Evolutionary conservation across 2,329 filamentous ascomycete genomes (phyloP), one percentile per base, ranked within the genome.

Genomic region (Hirsutella thompsonii): DNA sequence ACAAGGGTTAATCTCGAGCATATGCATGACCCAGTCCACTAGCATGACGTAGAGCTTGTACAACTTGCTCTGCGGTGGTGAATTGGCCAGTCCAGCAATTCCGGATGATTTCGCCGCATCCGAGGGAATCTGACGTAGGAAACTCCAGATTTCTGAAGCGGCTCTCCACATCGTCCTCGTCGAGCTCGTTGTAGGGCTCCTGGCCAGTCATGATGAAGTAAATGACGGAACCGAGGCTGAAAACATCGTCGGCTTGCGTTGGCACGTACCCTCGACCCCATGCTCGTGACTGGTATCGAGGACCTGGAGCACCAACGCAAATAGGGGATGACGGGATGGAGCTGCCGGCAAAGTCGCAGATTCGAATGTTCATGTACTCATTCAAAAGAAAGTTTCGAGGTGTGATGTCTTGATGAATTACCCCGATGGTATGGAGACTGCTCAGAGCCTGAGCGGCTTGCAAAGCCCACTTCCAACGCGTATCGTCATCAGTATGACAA

Each of bases 401-500:
- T 44, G 55, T 53, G 33, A 63, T 48, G 39, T 63, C 57, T 45
- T 53, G 58, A 42, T 63, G 59, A 42, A 61, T 51, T 14, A 61
- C 52, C 14, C 47, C 47, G 44, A 51, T 49, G n/a, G 38, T 48
- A 52, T 64, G 60, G 23, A 63, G 40, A 37, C 57, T 46, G 34
- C 44, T 40, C 28, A 62, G 41, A 14, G 50, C 56, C 47, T 61
- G 50, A 29, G 56, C 49, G 6, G 43, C 44, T 23, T 46, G 38
- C 23, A 42, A 34, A 5, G 36, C 34, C 44, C 44, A 46, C 39
- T 41, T 41, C 34, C 39, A 23, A 26, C 23, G 23, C 6, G 23
- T 26, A 26, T 26, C 11, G 11, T 6, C 11, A 26, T 26, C 23
- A 11, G 23, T 23, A 37, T 42, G n/a, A 37, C 13, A 4, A 19